These are phyloP conservation scores for Lagerstroemia speciosa DNA, from an alignment of 345 rosid genomes.

Conservation along the genomic window DNA sequence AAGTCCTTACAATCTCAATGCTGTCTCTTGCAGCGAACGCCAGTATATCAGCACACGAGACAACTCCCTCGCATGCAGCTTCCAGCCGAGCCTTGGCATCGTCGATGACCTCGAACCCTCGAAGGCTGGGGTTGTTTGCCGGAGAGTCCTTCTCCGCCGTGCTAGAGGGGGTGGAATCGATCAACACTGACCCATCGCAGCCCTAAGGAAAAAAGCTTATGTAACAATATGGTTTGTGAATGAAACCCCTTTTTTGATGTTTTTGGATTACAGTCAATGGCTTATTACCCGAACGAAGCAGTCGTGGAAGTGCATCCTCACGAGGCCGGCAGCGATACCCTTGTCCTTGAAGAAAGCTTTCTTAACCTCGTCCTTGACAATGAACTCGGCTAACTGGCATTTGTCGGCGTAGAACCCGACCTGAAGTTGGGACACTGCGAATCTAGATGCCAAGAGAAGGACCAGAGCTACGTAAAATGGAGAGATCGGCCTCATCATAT, in stretches of 20 bases:
- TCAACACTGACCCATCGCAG: conserved; percentile 45
- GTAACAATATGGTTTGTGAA: not conserved
- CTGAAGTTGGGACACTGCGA: conserved; percentile 30
- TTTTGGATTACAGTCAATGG: too few relatives aligned
- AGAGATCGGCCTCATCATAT: not conserved
- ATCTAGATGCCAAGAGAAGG: conserved; percentile 8
- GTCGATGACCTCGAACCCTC: conserved; percentile 49
- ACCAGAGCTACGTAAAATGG: conserved; percentile 1
- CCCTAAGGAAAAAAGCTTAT: conserved; percentile 20
- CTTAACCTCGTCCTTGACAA: conserved; percentile 33
- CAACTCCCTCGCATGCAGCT: conserved; percentile 31
- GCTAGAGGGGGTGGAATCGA: conserved; percentile 35
- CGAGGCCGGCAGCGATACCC: conserved; percentile 41
- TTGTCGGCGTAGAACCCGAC: conserved; percentile 30
- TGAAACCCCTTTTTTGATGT: too few relatives aligned
- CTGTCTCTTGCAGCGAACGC: conserved; percentile 54
- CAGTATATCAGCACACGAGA: conserved; percentile 51
- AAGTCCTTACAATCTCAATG: conserved; percentile 25
- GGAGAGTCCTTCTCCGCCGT: conserved; percentile 46
- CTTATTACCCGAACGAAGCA: conserved; percentile 44
- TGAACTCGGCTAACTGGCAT: conserved; percentile 31
- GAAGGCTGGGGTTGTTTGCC: conserved; percentile 30
- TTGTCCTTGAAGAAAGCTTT: conserved; percentile 20
- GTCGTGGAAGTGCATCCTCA: conserved; percentile 57
- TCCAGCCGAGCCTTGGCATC: conserved; percentile 24